A percentile compares a stretch with the other conserved stretches of the same genome.
These are phyloP conservation scores for Actinidia arguta DNA, from an alignment of 179 eudicot genomes.

Conservation along the genomic window DNA sequence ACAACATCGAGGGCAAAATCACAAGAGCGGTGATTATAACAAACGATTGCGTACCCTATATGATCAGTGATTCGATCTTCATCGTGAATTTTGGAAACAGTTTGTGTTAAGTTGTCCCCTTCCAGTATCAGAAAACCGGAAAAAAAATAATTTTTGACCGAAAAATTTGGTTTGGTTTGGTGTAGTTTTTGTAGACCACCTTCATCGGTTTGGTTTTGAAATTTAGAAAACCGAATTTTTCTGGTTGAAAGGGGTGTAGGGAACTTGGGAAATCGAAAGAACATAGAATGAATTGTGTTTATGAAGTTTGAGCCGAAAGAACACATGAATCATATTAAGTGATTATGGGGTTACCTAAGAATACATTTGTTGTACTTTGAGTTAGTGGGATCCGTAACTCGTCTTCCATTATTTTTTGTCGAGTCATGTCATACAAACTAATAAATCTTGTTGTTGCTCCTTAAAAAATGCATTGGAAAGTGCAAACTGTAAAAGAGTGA, in stretches of 20 bases:
- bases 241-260: no score
- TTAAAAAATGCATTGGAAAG: no score
- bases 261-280: background rate
- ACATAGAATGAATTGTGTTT: background rate
- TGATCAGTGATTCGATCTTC: constrained; percentile 18
- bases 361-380: constrained; percentile 35
- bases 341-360: constrained; percentile 28
- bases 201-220: no score
- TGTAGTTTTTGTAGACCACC: no score
- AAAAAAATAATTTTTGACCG: constrained; percentile 37
- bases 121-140: constrained; percentile 37
- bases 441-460: no score
- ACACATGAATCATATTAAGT: background rate
- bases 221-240: no score
- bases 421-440: background rate
- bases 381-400: constrained; percentile 25
- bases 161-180: no score
- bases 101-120: constrained; percentile 43
- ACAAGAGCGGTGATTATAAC: constrained; percentile 27
- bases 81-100: constrained; percentile 38
- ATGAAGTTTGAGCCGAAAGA: background rate
- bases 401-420: constrained; percentile 19
- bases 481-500: no score
- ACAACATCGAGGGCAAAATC: constrained; percentile 35
- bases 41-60: constrained; percentile 29